Conservation (phyloP, 768 basidiomycete species). For the Hygrocybe coccinea region DNA sequence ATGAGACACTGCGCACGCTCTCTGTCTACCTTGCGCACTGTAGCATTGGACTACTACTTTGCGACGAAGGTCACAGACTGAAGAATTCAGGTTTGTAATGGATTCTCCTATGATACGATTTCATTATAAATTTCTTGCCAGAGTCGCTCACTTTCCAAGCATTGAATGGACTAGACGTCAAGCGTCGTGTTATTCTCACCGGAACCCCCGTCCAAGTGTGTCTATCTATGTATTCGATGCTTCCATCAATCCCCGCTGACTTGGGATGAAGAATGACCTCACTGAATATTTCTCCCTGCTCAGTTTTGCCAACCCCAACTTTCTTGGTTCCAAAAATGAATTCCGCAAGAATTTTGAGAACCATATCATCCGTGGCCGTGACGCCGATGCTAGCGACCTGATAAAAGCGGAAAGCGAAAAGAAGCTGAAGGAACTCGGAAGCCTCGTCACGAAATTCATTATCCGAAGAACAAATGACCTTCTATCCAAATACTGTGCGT, state of each 20-base stretch:
- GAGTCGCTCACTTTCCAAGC: conserved; percentile 87
- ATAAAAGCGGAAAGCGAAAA: conserved; percentile 79
- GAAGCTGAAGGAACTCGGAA: conserved; percentile 87
- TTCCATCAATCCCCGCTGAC: too few relatives aligned
- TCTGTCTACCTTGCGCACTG: conserved; percentile 71
- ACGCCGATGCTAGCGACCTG: conserved; percentile 75
- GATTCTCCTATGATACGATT: conserved; percentile 3
- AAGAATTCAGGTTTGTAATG: conserved; percentile 82
- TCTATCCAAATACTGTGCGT: conserved; percentile 88
- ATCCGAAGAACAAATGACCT: conserved; percentile 92
- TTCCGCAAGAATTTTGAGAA: conserved; percentile 96
- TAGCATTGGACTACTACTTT: conserved; percentile 85
- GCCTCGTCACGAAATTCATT: conserved; percentile 87
- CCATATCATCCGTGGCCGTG: conserved; percentile 83
- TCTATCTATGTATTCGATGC: neutral
- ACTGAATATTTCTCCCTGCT: conserved; percentile 93
- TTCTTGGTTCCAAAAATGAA: conserved; percentile 80
- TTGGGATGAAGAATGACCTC: conserved; percentile 70
- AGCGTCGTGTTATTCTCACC: conserved; percentile 87
- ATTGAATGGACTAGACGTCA: conserved; percentile 76
- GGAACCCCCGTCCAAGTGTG: conserved; percentile 87
- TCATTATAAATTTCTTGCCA: conserved; percentile 24
- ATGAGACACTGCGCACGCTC: conserved; percentile 87
- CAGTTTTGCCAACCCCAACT: conserved; percentile 90
- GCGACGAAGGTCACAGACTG: conserved; percentile 94